Base-by-base conservation (phyloP, 352 stramenopile genomes). In the Pythium sukuiense region DNA sequence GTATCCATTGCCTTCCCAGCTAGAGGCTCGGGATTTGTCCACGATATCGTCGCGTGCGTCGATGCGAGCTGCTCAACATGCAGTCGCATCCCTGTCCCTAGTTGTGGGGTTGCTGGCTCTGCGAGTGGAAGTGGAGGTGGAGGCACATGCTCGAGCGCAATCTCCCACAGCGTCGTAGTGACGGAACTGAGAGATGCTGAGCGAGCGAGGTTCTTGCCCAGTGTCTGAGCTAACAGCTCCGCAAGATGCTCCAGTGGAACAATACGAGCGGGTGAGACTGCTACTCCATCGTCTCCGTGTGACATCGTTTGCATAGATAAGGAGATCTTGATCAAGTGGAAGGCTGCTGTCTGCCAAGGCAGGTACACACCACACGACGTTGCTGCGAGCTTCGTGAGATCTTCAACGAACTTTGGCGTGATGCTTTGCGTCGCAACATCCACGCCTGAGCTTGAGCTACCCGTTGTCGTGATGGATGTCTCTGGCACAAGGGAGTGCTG, bases 81-180 rank as follows among this genome's bases (percentile, higher is more conserved):
- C 26, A 55, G 54, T 4, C 6, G 60, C 16, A 32, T 61, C 14
- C 14, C 30, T 37, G 16, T 41, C 1, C 7, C 3, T 18, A 1
- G 24, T 35, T 3, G n/a, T 7, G 13, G 0, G 16, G 16, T 13
- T 30, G 13, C 8, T 6, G 7, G 6, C 5, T 24, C 20, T 24
- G 20, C 20, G 20, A 30, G n/a, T 45, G 50, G 24, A 16, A 9
- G 3, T 41, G 37, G 14, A 20, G 37, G 37, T 6, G 49, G 27
- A 0, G 41, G 61, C 2, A 58, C 12, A 18, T 69, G 55, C 2
- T 6, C 6, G 14, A 67, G 45, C 9, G 57, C 35, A 3, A 61
- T 71, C 2, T 67, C 53, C 65, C 65, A 71, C 4, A 71, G 12
- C 5, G 52, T 67, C 7, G 2, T 26, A 11, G 60, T 41, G 16